phyloP scores from a whole-genome alignment of 441 rosid genomes.

The Corymbia citriodora region DNA sequence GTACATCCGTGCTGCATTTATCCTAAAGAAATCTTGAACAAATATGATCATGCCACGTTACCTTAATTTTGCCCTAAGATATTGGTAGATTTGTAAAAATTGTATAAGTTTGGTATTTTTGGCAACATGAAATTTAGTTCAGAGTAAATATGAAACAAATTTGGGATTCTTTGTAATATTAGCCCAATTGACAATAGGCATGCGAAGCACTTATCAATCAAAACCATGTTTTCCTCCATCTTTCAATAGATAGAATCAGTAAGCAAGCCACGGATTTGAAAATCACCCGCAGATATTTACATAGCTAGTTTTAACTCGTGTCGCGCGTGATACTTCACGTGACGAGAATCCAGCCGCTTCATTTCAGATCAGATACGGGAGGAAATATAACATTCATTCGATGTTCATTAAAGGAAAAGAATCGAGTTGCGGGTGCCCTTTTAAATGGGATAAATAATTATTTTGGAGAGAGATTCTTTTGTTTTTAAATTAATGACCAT shows the following conservation, averaged over 20 bases:
- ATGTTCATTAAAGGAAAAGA: not conserved
- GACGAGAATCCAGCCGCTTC: not conserved
- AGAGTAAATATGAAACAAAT: accelerated
- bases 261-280: not conserved
- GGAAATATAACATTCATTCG: not conserved
- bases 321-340: not conserved
- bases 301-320: not conserved
- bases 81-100: not conserved
- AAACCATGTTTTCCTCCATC: not conserved
- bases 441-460: not conserved
- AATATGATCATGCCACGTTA: accelerated
- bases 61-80: not conserved
- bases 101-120: accelerated
- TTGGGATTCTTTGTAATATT: not conserved
- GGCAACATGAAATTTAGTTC: not conserved
- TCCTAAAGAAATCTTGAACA: not conserved
- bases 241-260: accelerated
- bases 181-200: accelerated
- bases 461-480: too few species aligned
- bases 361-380: not conserved
- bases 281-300: accelerated
- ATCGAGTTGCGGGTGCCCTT: accelerated
- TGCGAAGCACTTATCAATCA: accelerated
- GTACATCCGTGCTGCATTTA: accelerated
- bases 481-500: not conserved